A percentile compares a stretch with the other conserved stretches of the same genome.
These are phyloP conservation scores for Lichtheimia hyalospora DNA, from an alignment of 371 early-diverging fungal species.

Conservation along the genomic window DNA sequence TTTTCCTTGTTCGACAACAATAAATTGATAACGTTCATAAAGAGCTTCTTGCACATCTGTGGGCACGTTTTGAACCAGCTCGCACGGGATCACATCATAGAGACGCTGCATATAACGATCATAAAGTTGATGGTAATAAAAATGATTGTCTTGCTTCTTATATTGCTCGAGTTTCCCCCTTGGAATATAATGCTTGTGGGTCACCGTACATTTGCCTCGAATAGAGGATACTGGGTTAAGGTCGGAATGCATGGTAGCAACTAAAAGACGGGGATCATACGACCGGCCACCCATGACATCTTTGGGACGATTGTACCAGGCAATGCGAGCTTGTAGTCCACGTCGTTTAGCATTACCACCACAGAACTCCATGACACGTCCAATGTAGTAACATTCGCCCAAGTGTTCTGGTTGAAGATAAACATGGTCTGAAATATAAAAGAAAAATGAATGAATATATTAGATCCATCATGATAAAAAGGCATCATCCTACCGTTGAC, in stretches of 20 bases:
- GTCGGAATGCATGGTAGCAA: conserved; percentile 90
- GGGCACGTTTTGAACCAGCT: conserved; percentile 81
- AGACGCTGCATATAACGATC: conserved; percentile 87
- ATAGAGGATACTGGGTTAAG: conserved; percentile 79
- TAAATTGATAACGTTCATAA: conserved; percentile 68
- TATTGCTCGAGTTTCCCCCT: conserved; percentile 53
- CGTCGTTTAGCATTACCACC: conserved; percentile 45
- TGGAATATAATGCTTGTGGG: conserved; percentile 68
- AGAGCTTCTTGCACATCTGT: conserved; percentile 68
- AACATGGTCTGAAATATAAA: conserved; percentile 65
- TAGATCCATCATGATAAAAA: neutral
- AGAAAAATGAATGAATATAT: neutral
- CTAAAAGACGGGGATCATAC: conserved; percentile 71
- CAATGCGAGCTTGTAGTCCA: conserved; percentile 63
- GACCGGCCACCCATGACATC: conserved; percentile 71
- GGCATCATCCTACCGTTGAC: conserved; percentile 15
- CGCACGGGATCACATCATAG: conserved; percentile 83
- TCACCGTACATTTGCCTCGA: conserved; percentile 76
- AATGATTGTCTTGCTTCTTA: conserved; percentile 62
- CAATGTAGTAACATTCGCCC: conserved; percentile 80
- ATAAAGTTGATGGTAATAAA: conserved; percentile 83
- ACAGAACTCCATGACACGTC: conserved; percentile 79
- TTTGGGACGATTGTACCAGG: conserved; percentile 83
- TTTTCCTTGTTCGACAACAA: conserved; percentile 80
- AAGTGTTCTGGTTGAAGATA: conserved; percentile 74